Evolutionary conservation across 192 early-diverging fungal genomes (phyloP), one percentile per base, ranked within the genome.

Genomic region (Linnemannia hyalina): DNA sequence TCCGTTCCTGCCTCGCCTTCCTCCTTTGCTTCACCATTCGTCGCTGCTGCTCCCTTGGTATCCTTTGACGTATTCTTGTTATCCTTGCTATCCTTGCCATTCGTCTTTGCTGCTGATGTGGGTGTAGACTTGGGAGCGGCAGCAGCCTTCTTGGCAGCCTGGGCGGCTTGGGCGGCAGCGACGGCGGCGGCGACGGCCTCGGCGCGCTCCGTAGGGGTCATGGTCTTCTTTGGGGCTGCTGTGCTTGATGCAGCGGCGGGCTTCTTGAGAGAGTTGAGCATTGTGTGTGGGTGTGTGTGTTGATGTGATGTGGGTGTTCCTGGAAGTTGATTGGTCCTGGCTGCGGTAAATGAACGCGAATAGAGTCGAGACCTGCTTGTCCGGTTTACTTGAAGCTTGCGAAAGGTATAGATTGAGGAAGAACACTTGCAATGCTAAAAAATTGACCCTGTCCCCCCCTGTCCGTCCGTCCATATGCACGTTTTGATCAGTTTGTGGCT

Each of bases 191-290:
- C 82, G 23, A 82, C 68, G 1, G 79, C 74, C 57, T 81, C 81
- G 5, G 82, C 83, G 15, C 76, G 73, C 40, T 82, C 77, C 32
- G 72, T 78, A 70, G 49, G 83, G 29, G 73, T 84, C 74, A 74
- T 74, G 54, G 73, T 80, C 85, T 81, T 91, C 78, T 68, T 88
- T 47, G 87, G 38, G 71, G 87, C 23, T 55, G 90, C 52, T 68
- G 88, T 65, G 29, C 26, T 32, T 23, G 70, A 46, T 78, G 78
- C 26, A 63, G 86, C 55, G 76, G 88, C 52, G 18, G 74, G 57
- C 78, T 80, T 80, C 81, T 87, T 80, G 49, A 80, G 74, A 44
- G 75, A 77, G 70, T 88, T 72, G 52, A 83, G 29, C 82, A 84
- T 84, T 35, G 22, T 60, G 41, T 23, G 26, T 73, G 82, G 52